Evolutionary conservation across 78 protist species (phyloP).

Genomic region (Cavenderia fasciculata): DNA sequence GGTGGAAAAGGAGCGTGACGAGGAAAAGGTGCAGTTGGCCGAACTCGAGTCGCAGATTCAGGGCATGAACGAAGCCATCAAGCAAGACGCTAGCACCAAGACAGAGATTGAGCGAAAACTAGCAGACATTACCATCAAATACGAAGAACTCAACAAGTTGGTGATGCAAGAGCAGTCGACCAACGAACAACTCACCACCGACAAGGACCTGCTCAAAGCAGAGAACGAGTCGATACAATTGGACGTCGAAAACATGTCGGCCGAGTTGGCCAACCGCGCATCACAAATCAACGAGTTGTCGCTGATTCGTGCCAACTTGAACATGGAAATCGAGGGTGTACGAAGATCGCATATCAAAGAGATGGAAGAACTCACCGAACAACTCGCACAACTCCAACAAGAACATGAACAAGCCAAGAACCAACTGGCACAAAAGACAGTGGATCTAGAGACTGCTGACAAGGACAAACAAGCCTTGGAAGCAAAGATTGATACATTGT

Average conservation of each 20-base stretch:
- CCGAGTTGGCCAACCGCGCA: neutral
- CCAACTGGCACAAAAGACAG: neutral
- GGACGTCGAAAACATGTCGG: neutral
- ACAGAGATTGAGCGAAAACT: constrained; percentile 1
- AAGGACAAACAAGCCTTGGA: neutral
- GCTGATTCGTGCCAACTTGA: constrained; percentile 14
- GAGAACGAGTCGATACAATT: constrained; percentile 11
- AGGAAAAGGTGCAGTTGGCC: neutral
- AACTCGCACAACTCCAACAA: constrained; percentile 1
- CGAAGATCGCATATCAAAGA: constrained; percentile 60
- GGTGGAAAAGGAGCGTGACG: neutral
- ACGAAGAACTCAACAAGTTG: constrained; percentile 12
- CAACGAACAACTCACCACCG: neutral
- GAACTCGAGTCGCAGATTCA: too few relatives aligned
- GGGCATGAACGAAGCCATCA: neutral
- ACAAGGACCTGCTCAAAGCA: neutral
- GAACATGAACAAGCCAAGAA: neutral
- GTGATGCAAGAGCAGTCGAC: neutral
- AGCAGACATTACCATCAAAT: neutral
- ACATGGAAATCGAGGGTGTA: constrained; percentile 62
- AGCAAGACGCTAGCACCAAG: too few relatives aligned
- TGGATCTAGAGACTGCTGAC: neutral
- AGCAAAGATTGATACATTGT: neutral
- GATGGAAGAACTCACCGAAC: constrained; percentile 50
- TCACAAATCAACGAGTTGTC: neutral